Evolutionary conservation across 2,329 filamentous ascomycete species (phyloP).

Genomic region (Exophiala calicioides): DNA sequence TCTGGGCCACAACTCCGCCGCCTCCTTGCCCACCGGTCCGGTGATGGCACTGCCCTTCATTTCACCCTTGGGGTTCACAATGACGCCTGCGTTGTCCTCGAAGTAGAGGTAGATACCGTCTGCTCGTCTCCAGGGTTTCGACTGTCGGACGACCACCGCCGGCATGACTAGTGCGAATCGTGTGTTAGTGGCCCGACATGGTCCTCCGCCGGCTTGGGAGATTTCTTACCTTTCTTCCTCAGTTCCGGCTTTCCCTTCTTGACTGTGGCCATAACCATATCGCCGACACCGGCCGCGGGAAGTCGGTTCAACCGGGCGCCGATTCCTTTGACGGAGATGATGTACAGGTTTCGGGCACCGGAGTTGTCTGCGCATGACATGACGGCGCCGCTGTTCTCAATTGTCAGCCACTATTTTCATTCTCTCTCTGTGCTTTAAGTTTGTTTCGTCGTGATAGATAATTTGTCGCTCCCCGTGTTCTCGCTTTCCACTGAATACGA

Average conservation of each 20-base stretch:
- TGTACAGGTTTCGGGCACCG: slow-evolving; percentile 97
- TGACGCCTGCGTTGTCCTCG: slow-evolving; percentile 99
- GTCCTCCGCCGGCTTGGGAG: not conserved
- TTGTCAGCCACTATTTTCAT: slow-evolving; percentile 3
- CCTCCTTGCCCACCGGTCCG: slow-evolving; percentile 98
- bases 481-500: not conserved
- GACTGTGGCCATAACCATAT: slow-evolving; percentile 99
- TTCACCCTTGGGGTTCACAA: slow-evolving; percentile 99
- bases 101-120: slow-evolving; percentile 99
- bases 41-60: slow-evolving; percentile 99
- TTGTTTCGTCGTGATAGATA: not conserved
- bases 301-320: slow-evolving; percentile 97
- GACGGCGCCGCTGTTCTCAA: slow-evolving; percentile 79
- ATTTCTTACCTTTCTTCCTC: slow-evolving; percentile 75
- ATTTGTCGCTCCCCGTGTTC: not conserved
- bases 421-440: not conserved
- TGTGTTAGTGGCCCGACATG: not conserved
- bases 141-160: slow-evolving; percentile 96
- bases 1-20: slow-evolving; percentile 98
- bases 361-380: slow-evolving; percentile 99
- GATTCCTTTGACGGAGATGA: slow-evolving; percentile 99
- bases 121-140: slow-evolving; percentile 98
- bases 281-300: slow-evolving; percentile 94
- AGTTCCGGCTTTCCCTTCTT: slow-evolving; percentile 99
- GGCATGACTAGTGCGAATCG: slow-evolving; percentile 71